Evolutionary conservation across 1,284 basidiomycete species (phyloP).

Genomic region (Mycocalia duriaeana): DNA sequence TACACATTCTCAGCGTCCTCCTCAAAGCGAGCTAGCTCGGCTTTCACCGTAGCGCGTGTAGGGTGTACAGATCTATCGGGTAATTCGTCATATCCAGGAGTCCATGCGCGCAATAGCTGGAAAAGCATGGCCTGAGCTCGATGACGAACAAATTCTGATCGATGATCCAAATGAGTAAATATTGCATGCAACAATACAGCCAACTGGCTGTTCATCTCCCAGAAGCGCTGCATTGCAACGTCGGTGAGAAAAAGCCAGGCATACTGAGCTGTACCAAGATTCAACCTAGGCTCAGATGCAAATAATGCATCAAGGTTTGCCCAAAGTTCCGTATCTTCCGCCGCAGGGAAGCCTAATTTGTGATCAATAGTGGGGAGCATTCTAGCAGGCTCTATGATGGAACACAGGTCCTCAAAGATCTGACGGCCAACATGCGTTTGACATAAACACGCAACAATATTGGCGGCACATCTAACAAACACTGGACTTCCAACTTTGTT

Average conservation of each 20-base stretch:
- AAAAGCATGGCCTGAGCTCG: constrained; percentile 75
- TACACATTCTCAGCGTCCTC: constrained; percentile 52
- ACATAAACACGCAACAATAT: constrained; percentile 82
- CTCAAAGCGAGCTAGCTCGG: constrained; percentile 53
- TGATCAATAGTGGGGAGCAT: constrained; percentile 78
- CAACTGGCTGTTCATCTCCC: constrained; percentile 69
- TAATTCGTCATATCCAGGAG: constrained; percentile 66
- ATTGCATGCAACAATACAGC: constrained; percentile 78
- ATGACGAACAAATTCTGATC: constrained; percentile 62
- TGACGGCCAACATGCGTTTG: constrained; percentile 71
- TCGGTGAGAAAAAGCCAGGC: constrained; percentile 86
- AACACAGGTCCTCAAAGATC: constrained; percentile 81
- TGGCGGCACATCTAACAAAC: constrained; percentile 78
- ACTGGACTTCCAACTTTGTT: constrained; percentile 76
- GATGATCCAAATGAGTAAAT: constrained; percentile 82
- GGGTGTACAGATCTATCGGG: constrained; percentile 48
- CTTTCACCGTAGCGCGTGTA: constrained; percentile 43
- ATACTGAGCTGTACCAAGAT: constrained; percentile 80
- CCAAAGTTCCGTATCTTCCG: constrained; percentile 70
- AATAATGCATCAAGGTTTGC: constrained; percentile 72
- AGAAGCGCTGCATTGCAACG: constrained; percentile 73
- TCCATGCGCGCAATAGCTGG: constrained; percentile 76
- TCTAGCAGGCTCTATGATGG: constrained; percentile 77
- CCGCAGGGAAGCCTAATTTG: constrained; percentile 61
- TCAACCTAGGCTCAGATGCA: constrained; percentile 60